Percentiles rank a stretch among this genome's conserved stretches.
Conservation (phyloP, 176 grass and related monocot species). For the Hordeum vulgare region MorexV3_pseudomolecules_assembly NC_058524.1:17912524-17913023, state of each 20-base stretch:
- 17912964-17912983: neutral
- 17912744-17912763: too few species aligned
- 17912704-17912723: neutral
- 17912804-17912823: neutral
- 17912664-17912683: too few species aligned
- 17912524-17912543: too few species aligned
- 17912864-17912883: neutral
- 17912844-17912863: neutral
- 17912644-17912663: too few species aligned
- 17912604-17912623: too few species aligned
- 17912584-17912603: too few species aligned
- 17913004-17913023: neutral
- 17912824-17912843: neutral
- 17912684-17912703: too few species aligned
- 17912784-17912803: neutral
- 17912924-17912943: neutral
- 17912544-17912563: too few species aligned
- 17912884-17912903: neutral
- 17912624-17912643: too few species aligned
- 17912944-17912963: neutral
- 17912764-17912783: neutral
- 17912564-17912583: too few species aligned
- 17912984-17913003: neutral
- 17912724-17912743: too few species aligned
- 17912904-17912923: neutral